phyloP scores from a whole-genome alignment of 495 filamentous ascomycete species.

The Aspergillus leporis region DNA sequence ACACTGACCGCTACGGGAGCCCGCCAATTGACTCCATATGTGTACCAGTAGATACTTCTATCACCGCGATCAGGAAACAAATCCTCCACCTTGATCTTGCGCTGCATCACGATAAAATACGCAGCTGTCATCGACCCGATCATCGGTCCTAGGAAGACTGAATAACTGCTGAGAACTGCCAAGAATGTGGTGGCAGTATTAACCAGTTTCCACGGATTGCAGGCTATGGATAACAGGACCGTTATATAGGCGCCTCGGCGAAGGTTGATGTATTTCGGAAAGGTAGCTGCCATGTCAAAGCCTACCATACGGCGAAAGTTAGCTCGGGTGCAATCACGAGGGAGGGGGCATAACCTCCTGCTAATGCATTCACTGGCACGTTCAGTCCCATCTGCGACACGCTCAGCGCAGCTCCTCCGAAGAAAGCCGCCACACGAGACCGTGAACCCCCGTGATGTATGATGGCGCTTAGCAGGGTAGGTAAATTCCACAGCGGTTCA shows the following conservation, averaged over 20 bases:
- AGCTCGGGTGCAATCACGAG: background rate
- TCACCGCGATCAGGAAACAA: constrained; percentile 30
- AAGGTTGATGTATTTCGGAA: constrained; percentile 52
- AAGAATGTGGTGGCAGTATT: constrained; percentile 51
- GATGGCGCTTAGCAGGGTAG: constrained; percentile 35
- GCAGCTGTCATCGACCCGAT: constrained; percentile 24
- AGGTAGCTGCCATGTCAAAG: constrained; percentile 46
- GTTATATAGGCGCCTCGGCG: constrained; percentile 45
- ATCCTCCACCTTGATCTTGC: constrained; percentile 41
- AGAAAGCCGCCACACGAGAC: constrained; percentile 44
- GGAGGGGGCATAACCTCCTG: constrained; percentile 29
- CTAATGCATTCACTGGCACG: constrained; percentile 38
- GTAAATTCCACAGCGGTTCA: constrained; percentile 41
- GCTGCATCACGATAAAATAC: constrained; percentile 39
- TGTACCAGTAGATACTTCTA: constrained; percentile 42
- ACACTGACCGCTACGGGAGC: constrained; percentile 33
- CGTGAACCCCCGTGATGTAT: constrained; percentile 28
- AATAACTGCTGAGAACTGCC: constrained; percentile 46
- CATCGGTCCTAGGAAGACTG: constrained; percentile 51
- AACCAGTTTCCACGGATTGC: constrained; percentile 53
- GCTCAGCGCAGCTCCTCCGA: constrained; percentile 41
- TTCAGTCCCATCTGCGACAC: constrained; percentile 35
- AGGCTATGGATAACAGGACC: constrained; percentile 46
- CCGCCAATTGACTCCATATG: constrained; percentile 42
- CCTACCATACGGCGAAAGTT: constrained; percentile 3